Percentiles rank a stretch among this genome's conserved stretches.
These are phyloP conservation scores for Diplodia intermedia DNA, from an alignment of 2,329 filamentous ascomycete species.

Conservation along the genomic window DNA sequence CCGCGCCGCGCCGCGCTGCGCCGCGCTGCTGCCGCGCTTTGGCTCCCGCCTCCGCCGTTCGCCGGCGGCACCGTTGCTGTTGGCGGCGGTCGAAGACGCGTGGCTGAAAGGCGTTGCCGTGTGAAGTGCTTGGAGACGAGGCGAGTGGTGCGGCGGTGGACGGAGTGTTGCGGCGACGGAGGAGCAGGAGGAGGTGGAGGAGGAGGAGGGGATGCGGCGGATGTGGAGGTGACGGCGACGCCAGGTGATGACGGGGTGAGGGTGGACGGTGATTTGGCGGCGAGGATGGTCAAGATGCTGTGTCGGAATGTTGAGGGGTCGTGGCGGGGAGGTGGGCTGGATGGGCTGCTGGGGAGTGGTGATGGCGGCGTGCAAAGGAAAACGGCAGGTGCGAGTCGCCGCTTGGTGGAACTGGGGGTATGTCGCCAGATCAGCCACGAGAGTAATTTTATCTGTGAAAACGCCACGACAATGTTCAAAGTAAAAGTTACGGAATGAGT, in stretches of 20 bases:
- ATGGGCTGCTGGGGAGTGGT: neutral
- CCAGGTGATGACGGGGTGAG: neutral
- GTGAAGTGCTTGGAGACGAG: constrained; percentile 49
- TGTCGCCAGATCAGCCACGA: neutral
- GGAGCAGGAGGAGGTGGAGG: neutral
- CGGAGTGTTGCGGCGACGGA: constrained; percentile 39
- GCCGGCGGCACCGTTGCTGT: no score
- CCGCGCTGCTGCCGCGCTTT: no score
- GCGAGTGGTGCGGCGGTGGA: constrained; percentile 45
- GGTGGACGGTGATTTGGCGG: neutral
- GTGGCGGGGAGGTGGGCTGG: neutral
- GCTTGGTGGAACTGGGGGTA: neutral
- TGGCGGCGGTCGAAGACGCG: constrained; percentile 43
- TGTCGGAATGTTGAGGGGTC: neutral
- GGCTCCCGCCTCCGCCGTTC: no score
- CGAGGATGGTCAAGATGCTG: neutral
- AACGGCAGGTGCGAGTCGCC: neutral
- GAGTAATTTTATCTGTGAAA: no score
- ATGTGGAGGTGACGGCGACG: constrained; percentile 32
- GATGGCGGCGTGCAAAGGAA: no score
- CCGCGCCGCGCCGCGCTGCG: no score
- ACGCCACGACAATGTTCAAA: no score
- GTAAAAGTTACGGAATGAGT: no score
- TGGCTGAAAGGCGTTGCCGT: constrained; percentile 46
- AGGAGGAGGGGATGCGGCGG: constrained; percentile 38